Evolutionary conservation across 129 eudicot genomes (phyloP).

Genomic region (Apium graveolens): DNA sequence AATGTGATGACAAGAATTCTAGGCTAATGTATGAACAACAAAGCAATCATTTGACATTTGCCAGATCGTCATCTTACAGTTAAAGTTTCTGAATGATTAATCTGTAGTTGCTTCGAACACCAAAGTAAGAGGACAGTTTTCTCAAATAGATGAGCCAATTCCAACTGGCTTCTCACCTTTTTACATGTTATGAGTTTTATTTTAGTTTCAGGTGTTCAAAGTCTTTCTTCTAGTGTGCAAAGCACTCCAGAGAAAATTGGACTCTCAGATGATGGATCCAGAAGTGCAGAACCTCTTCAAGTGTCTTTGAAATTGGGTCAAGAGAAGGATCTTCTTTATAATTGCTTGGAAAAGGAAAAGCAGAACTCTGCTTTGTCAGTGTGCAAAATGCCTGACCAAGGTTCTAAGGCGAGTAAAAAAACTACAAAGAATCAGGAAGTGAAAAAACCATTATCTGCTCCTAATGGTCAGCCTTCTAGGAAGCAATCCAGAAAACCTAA

Average conservation of each 20-base stretch:
- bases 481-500: slow-evolving; percentile 55
- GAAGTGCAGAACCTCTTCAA: slow-evolving; percentile 26
- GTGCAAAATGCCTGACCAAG: slow-evolving; percentile 50
- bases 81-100: background rate
- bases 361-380: slow-evolving; percentile 31
- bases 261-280: slow-evolving; percentile 36
- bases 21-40: background rate
- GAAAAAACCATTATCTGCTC: slow-evolving; percentile 35
- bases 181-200: background rate
- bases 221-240: slow-evolving; percentile 50
- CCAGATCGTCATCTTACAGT: background rate
- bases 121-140: background rate
- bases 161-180: background rate
- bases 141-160: background rate
- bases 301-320: background rate
- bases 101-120: background rate
- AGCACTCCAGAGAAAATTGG: slow-evolving; percentile 38
- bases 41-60: background rate
- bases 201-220: slow-evolving; percentile 36
- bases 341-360: slow-evolving; percentile 27
- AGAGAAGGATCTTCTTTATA: background rate
- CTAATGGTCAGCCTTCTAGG: slow-evolving; percentile 45
- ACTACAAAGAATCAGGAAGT: slow-evolving; percentile 42
- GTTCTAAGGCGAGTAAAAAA: slow-evolving; percentile 37
- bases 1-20: background rate